Evolutionary conservation across 2,329 filamentous ascomycete species (phyloP).

Genomic region (Leptographium radiaticola): DNA sequence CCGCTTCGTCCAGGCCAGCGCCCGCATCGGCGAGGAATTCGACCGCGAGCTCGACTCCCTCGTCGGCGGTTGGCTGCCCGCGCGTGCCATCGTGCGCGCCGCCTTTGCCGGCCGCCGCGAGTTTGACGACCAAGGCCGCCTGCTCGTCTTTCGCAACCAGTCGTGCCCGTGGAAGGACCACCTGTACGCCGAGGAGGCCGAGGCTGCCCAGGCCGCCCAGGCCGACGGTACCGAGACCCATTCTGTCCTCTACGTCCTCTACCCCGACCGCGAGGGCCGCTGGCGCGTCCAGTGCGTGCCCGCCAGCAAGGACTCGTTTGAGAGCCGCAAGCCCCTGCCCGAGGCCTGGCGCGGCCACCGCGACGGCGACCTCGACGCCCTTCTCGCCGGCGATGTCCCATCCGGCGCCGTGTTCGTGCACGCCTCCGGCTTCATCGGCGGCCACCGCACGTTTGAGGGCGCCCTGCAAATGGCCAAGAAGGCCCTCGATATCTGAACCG

Average conservation of each 20-base stretch:
- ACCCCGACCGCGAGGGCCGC: slow-evolving; percentile 57
- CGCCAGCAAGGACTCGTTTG: slow-evolving; percentile 70
- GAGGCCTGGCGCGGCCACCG: slow-evolving; percentile 86
- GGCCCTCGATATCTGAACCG: slow-evolving; percentile 38
- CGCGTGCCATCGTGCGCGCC: slow-evolving; percentile 52
- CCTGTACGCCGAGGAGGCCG: slow-evolving; percentile 68
- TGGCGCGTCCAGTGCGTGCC: slow-evolving; percentile 95
- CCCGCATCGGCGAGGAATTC: slow-evolving; percentile 83
- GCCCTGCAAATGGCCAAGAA: slow-evolving; percentile 74
- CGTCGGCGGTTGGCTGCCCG: slow-evolving; percentile 70
- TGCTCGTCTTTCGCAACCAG: slow-evolving; percentile 66
- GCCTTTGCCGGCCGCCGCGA: slow-evolving; percentile 59
- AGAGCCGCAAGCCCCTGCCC: slow-evolving; percentile 82
- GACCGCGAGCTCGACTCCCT: slow-evolving; percentile 67
- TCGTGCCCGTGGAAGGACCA: slow-evolving; percentile 95
- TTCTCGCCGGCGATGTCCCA: slow-evolving; percentile 49
- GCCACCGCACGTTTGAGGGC: slow-evolving; percentile 83
- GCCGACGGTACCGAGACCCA: slow-evolving; percentile 20
- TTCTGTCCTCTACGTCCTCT: slow-evolving; percentile 75
- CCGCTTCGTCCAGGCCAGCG: slow-evolving; percentile 64
- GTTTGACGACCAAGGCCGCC: slow-evolving; percentile 48
- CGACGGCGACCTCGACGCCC: slow-evolving; percentile 68
- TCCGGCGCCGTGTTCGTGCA: slow-evolving; percentile 83
- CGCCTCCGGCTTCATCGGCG: slow-evolving; percentile 89
- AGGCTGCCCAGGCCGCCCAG: slow-evolving; percentile 28